Conservation (phyloP, 768 basidiomycete genomes). For the Naganishia randhawae region DNA sequence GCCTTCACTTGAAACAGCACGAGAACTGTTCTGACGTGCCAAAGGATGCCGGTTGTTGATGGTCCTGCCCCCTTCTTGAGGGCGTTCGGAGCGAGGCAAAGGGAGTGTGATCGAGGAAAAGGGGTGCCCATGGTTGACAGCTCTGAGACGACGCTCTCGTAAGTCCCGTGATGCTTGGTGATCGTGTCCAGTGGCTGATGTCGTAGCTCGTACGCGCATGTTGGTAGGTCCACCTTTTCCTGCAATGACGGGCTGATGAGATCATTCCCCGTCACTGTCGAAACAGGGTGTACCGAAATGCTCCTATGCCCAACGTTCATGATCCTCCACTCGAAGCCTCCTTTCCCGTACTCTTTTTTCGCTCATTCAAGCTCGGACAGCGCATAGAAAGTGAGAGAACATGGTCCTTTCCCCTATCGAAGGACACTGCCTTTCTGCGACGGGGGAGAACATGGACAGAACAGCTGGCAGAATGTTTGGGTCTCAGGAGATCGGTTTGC, state of each 20-base stretch:
- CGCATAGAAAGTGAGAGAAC: background rate
- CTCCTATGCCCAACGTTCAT: background rate
- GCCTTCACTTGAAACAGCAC: background rate
- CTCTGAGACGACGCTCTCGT: too few species aligned
- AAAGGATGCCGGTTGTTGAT: background rate
- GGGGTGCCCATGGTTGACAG: background rate
- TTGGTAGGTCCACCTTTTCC: too few species aligned
- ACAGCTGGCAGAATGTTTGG: too few species aligned
- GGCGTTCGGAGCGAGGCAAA: background rate
- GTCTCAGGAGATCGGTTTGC: background rate
- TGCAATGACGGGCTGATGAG: too few species aligned
- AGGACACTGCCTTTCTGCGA: constrained; percentile 2
- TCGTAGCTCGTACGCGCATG: too few species aligned
- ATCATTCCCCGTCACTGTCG: too few species aligned
- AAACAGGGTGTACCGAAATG: too few species aligned
- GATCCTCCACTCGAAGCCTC: background rate
- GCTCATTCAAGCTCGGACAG: constrained; percentile 7
- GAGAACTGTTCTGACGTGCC: background rate
- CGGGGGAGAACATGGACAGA: constrained; percentile 1
- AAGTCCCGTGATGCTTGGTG: too few species aligned
- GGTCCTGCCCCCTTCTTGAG: background rate
- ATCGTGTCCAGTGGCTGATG: too few species aligned
- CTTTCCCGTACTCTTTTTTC: too few species aligned
- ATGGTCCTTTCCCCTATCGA: constrained; percentile 17
- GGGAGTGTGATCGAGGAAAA: background rate